Evolutionary conservation across 495 filamentous ascomycete species (phyloP).

Genomic region (Parathielavia appendiculata): DNA sequence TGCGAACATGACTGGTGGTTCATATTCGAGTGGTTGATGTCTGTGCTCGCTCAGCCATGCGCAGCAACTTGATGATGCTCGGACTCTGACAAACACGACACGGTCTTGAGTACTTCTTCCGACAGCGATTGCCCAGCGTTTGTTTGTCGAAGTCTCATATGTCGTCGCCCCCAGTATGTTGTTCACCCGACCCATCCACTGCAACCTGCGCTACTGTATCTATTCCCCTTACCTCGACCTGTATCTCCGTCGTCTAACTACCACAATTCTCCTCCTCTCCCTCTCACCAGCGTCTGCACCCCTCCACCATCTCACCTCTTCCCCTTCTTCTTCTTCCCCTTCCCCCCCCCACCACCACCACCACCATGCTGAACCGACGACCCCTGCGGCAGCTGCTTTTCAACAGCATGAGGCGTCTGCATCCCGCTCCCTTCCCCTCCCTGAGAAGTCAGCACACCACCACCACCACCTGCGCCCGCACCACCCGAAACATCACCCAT

Average conservation of each 20-base stretch:
- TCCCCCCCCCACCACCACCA: constrained; percentile 43
- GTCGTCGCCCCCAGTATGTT: too few relatives aligned
- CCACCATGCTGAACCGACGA: constrained; percentile 11
- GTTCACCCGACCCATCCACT: too few relatives aligned
- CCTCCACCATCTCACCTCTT: neutral
- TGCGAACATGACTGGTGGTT: neutral
- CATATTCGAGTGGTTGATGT: neutral
- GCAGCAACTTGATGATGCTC: neutral
- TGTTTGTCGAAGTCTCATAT: too few relatives aligned
- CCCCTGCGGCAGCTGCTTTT: constrained; percentile 31
- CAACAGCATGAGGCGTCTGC: constrained; percentile 31
- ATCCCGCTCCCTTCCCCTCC: constrained; percentile 24
- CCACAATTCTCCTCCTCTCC: neutral
- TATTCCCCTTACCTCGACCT: neutral
- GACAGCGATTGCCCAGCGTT: too few relatives aligned
- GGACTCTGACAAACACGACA: too few relatives aligned
- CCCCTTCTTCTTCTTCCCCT: constrained; percentile 57
- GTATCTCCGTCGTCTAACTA: neutral
- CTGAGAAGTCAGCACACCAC: neutral
- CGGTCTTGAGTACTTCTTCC: too few relatives aligned
- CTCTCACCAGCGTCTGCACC: neutral
- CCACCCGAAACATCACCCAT: constrained; percentile 34
- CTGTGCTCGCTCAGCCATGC: neutral
- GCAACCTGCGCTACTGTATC: neutral
- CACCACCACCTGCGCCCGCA: constrained; percentile 12